These are phyloP conservation scores for Talaromyces liani DNA, from an alignment of 495 filamentous ascomycete species.

Conservation along the genomic window DNA sequence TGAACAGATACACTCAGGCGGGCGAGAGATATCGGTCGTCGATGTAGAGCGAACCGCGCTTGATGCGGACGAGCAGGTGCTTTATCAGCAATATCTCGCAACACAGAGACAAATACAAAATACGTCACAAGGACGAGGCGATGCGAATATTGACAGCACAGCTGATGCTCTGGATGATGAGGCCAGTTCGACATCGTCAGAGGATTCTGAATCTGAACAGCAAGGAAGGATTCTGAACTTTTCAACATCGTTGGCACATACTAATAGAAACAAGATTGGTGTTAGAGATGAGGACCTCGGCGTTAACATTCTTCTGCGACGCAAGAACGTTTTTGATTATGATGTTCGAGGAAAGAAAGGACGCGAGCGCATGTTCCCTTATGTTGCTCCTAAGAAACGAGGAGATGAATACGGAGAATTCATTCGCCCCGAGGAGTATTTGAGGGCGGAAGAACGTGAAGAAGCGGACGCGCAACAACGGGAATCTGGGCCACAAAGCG, in stretches of 20 bases:
- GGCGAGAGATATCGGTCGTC: constrained; percentile 51
- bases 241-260: constrained; percentile 71
- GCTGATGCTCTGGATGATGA: constrained; percentile 79
- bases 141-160: constrained; percentile 55
- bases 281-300: constrained; percentile 81
- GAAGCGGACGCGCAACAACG: constrained; percentile 59
- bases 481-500: constrained; percentile 33
- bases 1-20: constrained; percentile 58
- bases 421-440: constrained; percentile 86
- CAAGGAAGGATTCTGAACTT: constrained; percentile 90
- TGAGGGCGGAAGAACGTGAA: constrained; percentile 88
- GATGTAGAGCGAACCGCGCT: constrained; percentile 56
- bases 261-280: constrained; percentile 71
- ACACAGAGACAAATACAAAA: constrained; percentile 73
- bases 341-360: constrained; percentile 92
- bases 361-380: constrained; percentile 86
- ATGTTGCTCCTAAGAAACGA: constrained; percentile 69
- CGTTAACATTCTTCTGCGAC: constrained; percentile 82
- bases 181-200: constrained; percentile 73
- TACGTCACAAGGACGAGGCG: constrained; percentile 59
- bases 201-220: constrained; percentile 82
- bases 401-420: constrained; percentile 89
- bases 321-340: constrained; percentile 82
- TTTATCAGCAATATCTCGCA: constrained; percentile 88
- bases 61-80: constrained; percentile 60